A percentile compares a stretch with the other conserved stretches of the same genome.
Evolutionary conservation across 2,329 filamentous ascomycete genomes (phyloP).

Genomic region (Fusarium chuoi): DNA sequence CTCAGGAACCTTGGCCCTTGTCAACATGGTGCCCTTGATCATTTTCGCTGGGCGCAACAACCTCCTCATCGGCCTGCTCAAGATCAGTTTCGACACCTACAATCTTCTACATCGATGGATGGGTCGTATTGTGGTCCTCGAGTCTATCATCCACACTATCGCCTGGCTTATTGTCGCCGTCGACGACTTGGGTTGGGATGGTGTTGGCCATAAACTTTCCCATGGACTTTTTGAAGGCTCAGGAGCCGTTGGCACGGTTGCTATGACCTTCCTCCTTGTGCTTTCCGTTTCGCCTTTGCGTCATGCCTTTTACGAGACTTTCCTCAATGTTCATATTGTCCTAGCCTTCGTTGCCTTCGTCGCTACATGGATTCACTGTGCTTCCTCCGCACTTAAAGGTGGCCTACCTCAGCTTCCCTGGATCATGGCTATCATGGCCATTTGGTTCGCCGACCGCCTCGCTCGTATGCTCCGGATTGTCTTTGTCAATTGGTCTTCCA

Average conservation of each 20-base stretch:
- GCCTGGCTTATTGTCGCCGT: constrained; percentile 80
- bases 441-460: constrained; percentile 80
- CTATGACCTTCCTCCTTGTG: constrained; percentile 74
- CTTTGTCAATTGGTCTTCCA: constrained; percentile 72
- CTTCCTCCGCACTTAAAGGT: constrained; percentile 71
- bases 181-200: constrained; percentile 70
- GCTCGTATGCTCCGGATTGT: constrained; percentile 71
- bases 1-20: constrained; percentile 81
- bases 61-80: constrained; percentile 81
- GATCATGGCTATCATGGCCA: constrained; percentile 76
- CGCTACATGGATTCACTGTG: constrained; percentile 82
- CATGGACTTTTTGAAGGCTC: constrained; percentile 72
- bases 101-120: constrained; percentile 80
- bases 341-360: constrained; percentile 75
- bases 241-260: constrained; percentile 69
- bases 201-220: constrained; percentile 64
- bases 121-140: constrained; percentile 76
- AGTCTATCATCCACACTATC: constrained; percentile 74
- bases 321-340: constrained; percentile 86
- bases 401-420: constrained; percentile 77
- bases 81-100: constrained; percentile 95
- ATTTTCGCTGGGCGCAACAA: constrained; percentile 94
- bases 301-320: constrained; percentile 97
- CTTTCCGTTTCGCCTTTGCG: constrained; percentile 81
- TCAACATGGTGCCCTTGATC: constrained; percentile 93